Percentiles rank a stretch among this genome's conserved stretches.
These are phyloP conservation scores for Sicyos edulis DNA, from an alignment of 306 rosid species.

Conservation along the genomic window DNA sequence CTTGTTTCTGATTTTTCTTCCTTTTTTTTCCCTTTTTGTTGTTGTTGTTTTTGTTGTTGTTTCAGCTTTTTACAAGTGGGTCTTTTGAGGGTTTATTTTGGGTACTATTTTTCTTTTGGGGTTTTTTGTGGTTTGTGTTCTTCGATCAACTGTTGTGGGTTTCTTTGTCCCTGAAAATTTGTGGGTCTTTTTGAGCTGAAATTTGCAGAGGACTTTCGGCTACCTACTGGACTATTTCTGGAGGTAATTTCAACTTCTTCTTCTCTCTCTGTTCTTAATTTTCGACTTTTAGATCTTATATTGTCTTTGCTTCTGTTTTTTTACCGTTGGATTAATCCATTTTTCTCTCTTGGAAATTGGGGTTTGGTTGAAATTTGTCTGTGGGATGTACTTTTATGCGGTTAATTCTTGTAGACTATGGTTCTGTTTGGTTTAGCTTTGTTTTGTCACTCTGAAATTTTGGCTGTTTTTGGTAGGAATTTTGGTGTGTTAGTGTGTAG, in stretches of 20 bases:
- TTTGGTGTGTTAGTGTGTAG: neutral
- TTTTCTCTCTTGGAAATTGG: constrained; percentile 12
- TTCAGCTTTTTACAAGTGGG: constrained; percentile 8
- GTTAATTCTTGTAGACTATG: too few species aligned
- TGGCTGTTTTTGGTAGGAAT: neutral
- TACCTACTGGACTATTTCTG: neutral
- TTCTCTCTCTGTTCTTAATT: neutral
- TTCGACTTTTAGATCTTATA: constrained; percentile 1
- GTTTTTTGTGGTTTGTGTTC: constrained; percentile 4
- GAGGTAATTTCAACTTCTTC: neutral
- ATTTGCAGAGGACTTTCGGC: constrained; percentile 15
- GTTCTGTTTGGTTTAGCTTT: neutral
- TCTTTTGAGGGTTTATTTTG: neutral
- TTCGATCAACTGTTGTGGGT: neutral
- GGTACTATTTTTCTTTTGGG: constrained; percentile 1
- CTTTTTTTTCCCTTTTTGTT: neutral
- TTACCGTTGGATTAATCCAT: neutral
- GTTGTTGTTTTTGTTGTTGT: constrained; percentile 9
- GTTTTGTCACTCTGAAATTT: neutral
- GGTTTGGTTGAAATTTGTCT: constrained; percentile 15
- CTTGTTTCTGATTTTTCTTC: constrained; percentile 13
- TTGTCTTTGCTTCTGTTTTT: neutral
- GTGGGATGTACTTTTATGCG: neutral
- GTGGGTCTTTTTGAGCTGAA: constrained; percentile 7
- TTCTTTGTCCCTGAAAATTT: neutral